Base-by-base conservation (phyloP, 805 yeast species). In the Candida taoyuanica region DNA sequence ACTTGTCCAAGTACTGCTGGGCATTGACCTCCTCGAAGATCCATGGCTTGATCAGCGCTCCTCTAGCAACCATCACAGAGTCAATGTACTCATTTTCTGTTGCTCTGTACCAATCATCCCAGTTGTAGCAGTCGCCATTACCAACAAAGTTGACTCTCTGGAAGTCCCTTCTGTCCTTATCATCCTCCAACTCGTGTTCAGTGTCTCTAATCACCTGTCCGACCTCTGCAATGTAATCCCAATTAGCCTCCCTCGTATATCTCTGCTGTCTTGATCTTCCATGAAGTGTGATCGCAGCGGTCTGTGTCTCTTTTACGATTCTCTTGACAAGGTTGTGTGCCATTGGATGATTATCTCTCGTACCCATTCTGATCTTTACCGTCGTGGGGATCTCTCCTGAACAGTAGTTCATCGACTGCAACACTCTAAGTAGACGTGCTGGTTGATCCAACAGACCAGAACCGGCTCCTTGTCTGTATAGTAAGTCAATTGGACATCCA, bases 11-110 rank as follows among this genome's bases (percentile, higher is more conserved):
- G 59, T 87, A 80, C 62, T 93, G 98, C 52, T 80, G 78, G 6
- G 91, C 70, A 42, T 91, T 94, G 40, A 93, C 76, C 64, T 93
- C 99, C 65, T 93, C 97, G 52, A 91, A 93, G 36, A 93, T 85
- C 99, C 99, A 93, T 25, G 99, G 99, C 64, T 93, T 93, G 59
- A 93, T 89, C 48, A 93, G 73, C 2, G 98, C 98, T 39, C 98
- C 98, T 55, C 99, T 75, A 3, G 98, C 98, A 38, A 93, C 86
- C 97, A 94, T 93, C 14, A 88, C 95, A 21, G 93, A 78, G 64
- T 93, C 98, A 41, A 91, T 79, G 17, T 84, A 83, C 21, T 74
- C 74, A 33, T 78, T 73, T 19, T 65, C 62, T 29, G 80, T 68
- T 9, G 83, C 88, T 24, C 68, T 70, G 60, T 86, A 74, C 95